Evolutionary conservation across 2,329 filamentous ascomycete genomes (phyloP), one percentile per base, ranked within the genome.

Genomic region (Paraconiothyrium brasiliense): DNA sequence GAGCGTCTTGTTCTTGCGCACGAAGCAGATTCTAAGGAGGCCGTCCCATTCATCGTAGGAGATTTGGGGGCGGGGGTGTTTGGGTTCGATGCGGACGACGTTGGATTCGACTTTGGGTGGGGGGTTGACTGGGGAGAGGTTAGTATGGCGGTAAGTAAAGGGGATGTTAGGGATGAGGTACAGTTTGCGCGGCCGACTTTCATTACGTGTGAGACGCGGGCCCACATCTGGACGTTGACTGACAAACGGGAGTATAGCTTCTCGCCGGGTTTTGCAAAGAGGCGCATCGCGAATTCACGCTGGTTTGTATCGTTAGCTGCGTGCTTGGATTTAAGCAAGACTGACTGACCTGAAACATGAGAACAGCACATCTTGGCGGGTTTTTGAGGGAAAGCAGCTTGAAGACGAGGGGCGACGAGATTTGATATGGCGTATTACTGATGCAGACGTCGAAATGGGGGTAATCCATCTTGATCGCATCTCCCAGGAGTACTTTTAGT

Each of bases 11-110:
- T 98, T 98, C 82, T 97, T 95, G 69, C 95, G 85, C 56, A 91
- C 89, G 70, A 97, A 97, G 63, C 89, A 89, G 44, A 97, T 88
- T 54, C 92, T 84, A 64, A 98, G 80, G 75, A 98, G 84, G 10
- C 94, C 94, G 75, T 98, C 94, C 90, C 94, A 97, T 79, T 98
- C 95, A 57, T 96, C 93, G 80, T 94, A 98, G 76, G 89, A 92
- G 66, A 98, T 94, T 69, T 93, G 90, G 57, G 94, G 94, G 41
- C 93, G 84, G 11, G 93, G 93, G 41, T 87, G 85, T 82, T 97
- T 96, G 24, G 93, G 93, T 75, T 94, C 92, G 68, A 97, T 91
- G 62, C 94, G 87, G 51, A 97, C 93, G 7, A 97, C 94, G 60
- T 91, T 94, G 8, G 89, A 92, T 80, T 99, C 95, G 60, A 99